Evolutionary conservation across 2,329 filamentous ascomycete species (phyloP), one percentile per base, ranked within the genome.

Genomic region (Nannizzia gypsea): DNA sequence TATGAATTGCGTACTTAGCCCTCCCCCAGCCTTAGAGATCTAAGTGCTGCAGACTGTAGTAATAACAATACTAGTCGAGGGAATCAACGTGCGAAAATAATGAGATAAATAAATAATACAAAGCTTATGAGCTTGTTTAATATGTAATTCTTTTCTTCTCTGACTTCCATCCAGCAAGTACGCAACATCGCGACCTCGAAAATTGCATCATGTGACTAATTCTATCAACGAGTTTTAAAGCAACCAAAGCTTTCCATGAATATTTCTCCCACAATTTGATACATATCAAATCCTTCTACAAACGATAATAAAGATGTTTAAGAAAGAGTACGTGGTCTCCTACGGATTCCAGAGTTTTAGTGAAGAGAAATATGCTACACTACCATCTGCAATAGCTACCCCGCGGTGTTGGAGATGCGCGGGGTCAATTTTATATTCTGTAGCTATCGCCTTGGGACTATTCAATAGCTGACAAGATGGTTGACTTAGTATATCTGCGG

Each of bases 291-390:
- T 24, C 3, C 20, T 24, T 3, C 44, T 26, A 11, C 26, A 34
- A 11, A 54, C 11, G 26, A 6, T 28, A n/a, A 54, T 13, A 54
- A 83, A 70, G 64, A 95, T 95, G 90, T 95, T 95, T 73, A 95
- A 95, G 73, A 95, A 93, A 81, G 89, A 95, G 90, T 93, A 75
- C 71, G 82, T 76, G 26, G 2, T 17, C 34, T 17, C 15, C 28
- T 8, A 13, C 9, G 13, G 3, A 9, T 24, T 22, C 22, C 22
- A 22, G 17, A 22, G 13, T 22, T 1, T 17, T 56, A 31, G 3
- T 13, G 54, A 15, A 40, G 22, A 26, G 15, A 3, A 3, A 28
- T 22, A 5, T 42, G 13, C 34, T 17, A 24, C 26, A 6, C 34
- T n/a, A 6, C 20, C 9, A 34, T 38, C 52, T 13, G 11, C 26